phyloP scores from a whole-genome alignment of 805 yeast species.

The Suhomyces tanzawaensis region DNA sequence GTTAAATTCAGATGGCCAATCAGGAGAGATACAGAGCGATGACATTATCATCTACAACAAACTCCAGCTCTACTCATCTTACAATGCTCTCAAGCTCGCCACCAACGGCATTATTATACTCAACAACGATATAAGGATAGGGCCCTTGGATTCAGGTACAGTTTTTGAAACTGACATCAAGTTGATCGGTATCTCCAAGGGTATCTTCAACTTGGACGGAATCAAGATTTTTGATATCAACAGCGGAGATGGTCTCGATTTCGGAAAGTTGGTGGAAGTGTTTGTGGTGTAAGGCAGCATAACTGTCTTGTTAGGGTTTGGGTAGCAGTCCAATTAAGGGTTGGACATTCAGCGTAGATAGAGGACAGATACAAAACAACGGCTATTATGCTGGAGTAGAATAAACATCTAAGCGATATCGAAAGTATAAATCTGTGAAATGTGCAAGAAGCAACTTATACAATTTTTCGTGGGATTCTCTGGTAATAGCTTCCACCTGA shows the following conservation, averaged over 20 bases:
- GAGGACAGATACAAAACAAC: no score
- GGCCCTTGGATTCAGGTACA: conserved; percentile 57
- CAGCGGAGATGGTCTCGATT: conserved; percentile 67
- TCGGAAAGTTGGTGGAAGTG: conserved; percentile 69
- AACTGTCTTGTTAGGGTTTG: no score
- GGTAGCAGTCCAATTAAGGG: no score
- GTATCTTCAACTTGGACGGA: conserved; percentile 63
- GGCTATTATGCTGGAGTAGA: no score
- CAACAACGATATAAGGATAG: conserved; percentile 63
- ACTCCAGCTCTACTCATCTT: conserved; percentile 26
- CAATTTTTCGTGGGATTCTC: no score
- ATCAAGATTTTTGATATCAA: conserved; percentile 60
- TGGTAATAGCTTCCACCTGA: no score
- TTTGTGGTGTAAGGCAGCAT: conserved; percentile 46
- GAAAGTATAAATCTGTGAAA: no score
- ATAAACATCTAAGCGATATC: no score
- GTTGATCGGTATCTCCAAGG: conserved; percentile 61
- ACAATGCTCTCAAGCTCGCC: conserved; percentile 38
- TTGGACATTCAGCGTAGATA: no score
- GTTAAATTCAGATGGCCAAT: conserved; percentile 7
- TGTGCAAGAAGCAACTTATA: no score
- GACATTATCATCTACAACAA: conserved; percentile 19
- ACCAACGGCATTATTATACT: conserved; percentile 60
- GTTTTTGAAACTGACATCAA: conserved; percentile 63
- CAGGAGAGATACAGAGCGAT: conserved; percentile 8